Conservation (phyloP, 2,329 filamentous ascomycete species). For the Penicillium sp. region DNA sequence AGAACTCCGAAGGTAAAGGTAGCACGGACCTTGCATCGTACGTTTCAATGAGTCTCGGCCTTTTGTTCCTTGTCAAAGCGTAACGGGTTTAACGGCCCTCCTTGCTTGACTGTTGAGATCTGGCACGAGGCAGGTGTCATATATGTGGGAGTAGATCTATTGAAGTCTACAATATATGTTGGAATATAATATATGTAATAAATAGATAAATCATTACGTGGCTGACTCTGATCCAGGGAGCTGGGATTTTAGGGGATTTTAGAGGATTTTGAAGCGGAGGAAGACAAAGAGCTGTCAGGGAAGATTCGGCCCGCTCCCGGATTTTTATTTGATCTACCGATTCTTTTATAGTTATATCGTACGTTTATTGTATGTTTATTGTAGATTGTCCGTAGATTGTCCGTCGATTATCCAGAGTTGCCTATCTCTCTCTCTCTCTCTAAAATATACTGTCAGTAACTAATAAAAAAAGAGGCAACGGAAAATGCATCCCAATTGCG, state of each 20-base stretch:
- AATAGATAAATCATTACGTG: neutral
- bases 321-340: conserved; percentile 5
- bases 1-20: neutral
- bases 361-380: no score
- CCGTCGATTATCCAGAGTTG: no score
- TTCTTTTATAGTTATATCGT: no score
- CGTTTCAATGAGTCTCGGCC: neutral
- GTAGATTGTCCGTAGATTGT: no score
- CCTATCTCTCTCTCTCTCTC: no score
- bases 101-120: conserved; percentile 1
- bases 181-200: neutral
- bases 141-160: neutral
- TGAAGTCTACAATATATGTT: no score
- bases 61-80: no score
- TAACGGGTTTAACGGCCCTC: neutral
- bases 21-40: conserved; percentile 12
- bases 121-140: conserved; percentile 1
- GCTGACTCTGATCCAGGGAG: conserved; percentile 6
- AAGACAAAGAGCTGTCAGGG: conserved; percentile 20
- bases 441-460: no score
- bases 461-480: no score
- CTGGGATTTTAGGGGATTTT: conserved; percentile 1
- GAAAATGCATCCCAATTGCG: no score
- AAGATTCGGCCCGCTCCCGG: conserved; percentile 28
- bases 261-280: neutral